Conservation (phyloP, 2,329 filamentous ascomycete genomes). For the Dactylellina haptotyla region DNA sequence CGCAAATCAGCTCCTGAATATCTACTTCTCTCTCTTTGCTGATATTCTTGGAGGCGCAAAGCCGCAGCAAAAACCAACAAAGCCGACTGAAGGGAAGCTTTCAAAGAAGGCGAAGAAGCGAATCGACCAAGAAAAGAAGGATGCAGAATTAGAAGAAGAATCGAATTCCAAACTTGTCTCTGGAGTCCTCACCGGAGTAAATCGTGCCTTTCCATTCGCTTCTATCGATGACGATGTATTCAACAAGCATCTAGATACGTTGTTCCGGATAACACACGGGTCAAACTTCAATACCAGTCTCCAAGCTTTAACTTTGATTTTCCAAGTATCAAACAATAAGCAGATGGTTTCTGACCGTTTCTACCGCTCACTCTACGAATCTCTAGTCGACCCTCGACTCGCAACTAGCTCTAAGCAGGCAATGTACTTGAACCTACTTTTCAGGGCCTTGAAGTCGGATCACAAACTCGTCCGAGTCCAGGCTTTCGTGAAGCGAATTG, state of each 20-base stretch:
- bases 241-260: conserved; percentile 87
- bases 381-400: conserved; percentile 86
- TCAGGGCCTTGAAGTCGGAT: conserved; percentile 87
- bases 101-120: conserved; percentile 59
- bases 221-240: conserved; percentile 79
- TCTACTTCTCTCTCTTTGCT: conserved; percentile 89
- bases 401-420: conserved; percentile 92
- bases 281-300: conserved; percentile 99
- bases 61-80: conserved; percentile 64
- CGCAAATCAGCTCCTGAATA: conserved; percentile 81
- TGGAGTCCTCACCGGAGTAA: conserved; percentile 90
- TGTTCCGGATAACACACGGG: conserved; percentile 96
- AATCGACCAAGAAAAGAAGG: conserved; percentile 58
- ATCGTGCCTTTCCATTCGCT: conserved; percentile 93
- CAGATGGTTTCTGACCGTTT: conserved; percentile 87
- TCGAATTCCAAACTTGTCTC: conserved; percentile 91
- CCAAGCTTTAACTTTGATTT: conserved; percentile 92
- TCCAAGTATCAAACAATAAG: conserved; percentile 84
- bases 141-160: conserved; percentile 68
- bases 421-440: conserved; percentile 91
- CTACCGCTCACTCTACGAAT: conserved; percentile 95
- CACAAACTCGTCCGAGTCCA: conserved; percentile 91
- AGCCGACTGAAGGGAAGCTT: conserved; percentile 61
- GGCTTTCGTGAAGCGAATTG: conserved; percentile 91
- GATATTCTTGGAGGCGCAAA: conserved; percentile 67